These are phyloP conservation scores for Hyaloperonospora brassicae DNA, from an alignment of 352 stramenopile species.

Conservation along the genomic window DNA sequence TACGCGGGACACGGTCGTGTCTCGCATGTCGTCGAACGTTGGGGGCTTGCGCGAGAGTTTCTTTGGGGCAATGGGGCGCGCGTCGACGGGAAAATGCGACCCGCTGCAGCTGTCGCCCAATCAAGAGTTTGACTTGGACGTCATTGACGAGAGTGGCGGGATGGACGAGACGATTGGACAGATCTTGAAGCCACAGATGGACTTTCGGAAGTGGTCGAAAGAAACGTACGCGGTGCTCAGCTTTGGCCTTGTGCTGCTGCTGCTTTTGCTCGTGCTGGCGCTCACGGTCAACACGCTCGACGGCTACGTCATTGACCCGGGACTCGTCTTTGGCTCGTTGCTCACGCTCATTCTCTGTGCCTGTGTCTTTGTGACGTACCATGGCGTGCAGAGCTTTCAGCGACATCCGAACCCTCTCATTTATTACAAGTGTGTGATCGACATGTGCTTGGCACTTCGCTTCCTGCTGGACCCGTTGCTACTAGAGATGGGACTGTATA, in stretches of 20 bases:
- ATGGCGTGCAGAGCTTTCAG: constrained; percentile 69
- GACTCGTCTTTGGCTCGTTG: constrained; percentile 66
- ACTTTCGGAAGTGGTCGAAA: constrained; percentile 39
- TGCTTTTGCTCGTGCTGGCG: constrained; percentile 34
- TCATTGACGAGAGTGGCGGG: constrained; percentile 67
- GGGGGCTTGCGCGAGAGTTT: constrained; percentile 50
- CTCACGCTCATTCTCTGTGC: constrained; percentile 60
- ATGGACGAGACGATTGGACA: constrained; percentile 52
- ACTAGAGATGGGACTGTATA: constrained; percentile 43
- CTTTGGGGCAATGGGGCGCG: constrained; percentile 35
- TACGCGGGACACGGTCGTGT: constrained; percentile 28
- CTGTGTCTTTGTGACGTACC: constrained; percentile 73
- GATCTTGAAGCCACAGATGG: constrained; percentile 42
- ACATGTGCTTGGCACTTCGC: constrained; percentile 56
- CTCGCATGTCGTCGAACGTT: constrained; percentile 35
- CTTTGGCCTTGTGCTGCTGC: constrained; percentile 34
- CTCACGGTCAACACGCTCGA: constrained; percentile 42
- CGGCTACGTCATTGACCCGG: constrained; percentile 81
- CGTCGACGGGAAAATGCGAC: constrained; percentile 21
- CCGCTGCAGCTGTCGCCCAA: constrained; percentile 53
- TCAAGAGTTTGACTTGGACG: constrained; percentile 65
- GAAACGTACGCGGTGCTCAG: constrained; percentile 39
- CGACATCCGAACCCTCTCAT: constrained; percentile 78
- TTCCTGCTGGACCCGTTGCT: constrained; percentile 70
- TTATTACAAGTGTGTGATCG: constrained; percentile 74